Evolutionary conservation across 176 grass and related monocot species (phyloP), one percentile per base, ranked within the genome.

Genomic region (Dactylis glomerata): DNA sequence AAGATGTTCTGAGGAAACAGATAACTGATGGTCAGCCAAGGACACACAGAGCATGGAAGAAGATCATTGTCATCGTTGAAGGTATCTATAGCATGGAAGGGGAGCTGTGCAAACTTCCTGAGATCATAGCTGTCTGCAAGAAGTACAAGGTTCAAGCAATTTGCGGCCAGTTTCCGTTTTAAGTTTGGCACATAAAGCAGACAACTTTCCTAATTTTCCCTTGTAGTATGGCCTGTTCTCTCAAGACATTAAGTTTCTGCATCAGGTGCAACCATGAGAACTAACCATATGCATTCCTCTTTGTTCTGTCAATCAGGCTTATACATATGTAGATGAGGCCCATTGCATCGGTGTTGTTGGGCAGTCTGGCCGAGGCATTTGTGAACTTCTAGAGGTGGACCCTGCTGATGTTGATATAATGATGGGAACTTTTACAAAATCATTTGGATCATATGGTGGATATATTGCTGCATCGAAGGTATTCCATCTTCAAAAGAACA

Each of bases 51-150:
- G 81, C 89, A 28, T 97, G 94, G 94, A 97, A 92, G 80, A 97
- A 94, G 86, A 97, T 97, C 51, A 92, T 97, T 44, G 94, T 97
- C 34, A 97, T 97, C 38, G 88, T 97, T 26, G 94, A 94, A 77
- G 94, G 92, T 65, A 97, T 94, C 22, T 97, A 97, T 68, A 97
- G 94, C 87, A 97, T 97, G 94, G 90, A 97, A 86, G 94, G 94
- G 52, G 94, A 97, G 70, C 81, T 94, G 76, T 97, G 92, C 83
- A 89, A 94, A 34, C 88, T 97, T 23, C 94, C 88, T 79, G 94
- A 89, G 78, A 92, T 97, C 30, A 92, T 97, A 84, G 78, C 88
- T 66, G 86, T 94, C 57, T 97, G 94, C 83, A 97, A 94, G 52
- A 92, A 97, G 80, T 97, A 97, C 52, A 97, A 97, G 92, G 94